Evolutionary conservation across 2,329 filamentous ascomycete genomes (phyloP), one percentile per base, ranked within the genome.

Genomic region (Helotiales sp.): DNA sequence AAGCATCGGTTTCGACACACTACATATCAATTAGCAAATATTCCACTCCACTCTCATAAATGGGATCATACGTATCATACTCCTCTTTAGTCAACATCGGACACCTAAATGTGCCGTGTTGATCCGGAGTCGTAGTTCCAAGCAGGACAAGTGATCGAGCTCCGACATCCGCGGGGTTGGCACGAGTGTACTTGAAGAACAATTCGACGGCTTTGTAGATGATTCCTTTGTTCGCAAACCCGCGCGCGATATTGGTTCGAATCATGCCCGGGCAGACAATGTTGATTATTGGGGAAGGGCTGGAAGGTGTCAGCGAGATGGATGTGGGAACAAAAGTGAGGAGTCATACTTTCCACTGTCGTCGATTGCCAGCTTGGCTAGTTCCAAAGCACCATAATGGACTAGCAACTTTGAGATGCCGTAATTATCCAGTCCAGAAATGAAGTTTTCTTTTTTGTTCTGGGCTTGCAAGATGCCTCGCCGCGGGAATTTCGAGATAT

Each of bases 231-330:
- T 22, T 37, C 1, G 45, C 30, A 30, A 65, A 66, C 6, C 59
- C 57, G 11, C 64, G 59, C 26, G 30, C 67, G 24, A 69, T 65
- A 49, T 69, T 64, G 15, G 67, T 63, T 40, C 65, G 54, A 32
- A 61, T 63, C 20, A 57, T 32, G 20, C 67, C 67, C 26, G 67
- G 60, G 52, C 64, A 69, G 30, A 69, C 34, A 5, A 60, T 52
- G 22, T 63, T 64, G 45, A 69, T 45, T 11, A 69, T 66, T n/a
- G 54, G 54, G 28, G 30, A 61, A 13, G 57, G 63, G 4, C 30
- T 55, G 15, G 7, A 3, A 40, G n/a, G n/a, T n/a, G n/a, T n/a
- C n/a, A n/a, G n/a, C n/a, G n/a, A 40, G 8, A 34, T 11, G 11
- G 30, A 11, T 34, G 30, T 6, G 30, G 5, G 5, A 34, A 11